These are phyloP conservation scores for Ogataea salicorniae DNA, from an alignment of 805 yeast species.

Conservation along the genomic window DNA sequence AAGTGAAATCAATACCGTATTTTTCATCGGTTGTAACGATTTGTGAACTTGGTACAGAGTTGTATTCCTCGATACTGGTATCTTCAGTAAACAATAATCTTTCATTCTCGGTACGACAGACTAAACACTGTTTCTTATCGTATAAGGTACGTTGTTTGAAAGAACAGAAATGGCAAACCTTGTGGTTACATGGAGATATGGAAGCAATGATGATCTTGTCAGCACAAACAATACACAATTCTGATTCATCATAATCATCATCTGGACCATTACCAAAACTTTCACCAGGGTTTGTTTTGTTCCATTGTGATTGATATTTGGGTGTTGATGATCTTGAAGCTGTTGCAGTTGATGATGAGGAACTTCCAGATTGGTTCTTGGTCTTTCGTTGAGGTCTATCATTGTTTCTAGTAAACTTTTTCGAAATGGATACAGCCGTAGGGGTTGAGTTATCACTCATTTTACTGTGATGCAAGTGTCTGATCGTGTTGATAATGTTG, in stretches of 20 bases:
- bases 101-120: slow-evolving; percentile 72
- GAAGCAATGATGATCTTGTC: slow-evolving; percentile 60
- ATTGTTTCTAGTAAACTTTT: too few relatives aligned
- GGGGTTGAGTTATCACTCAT: too few relatives aligned
- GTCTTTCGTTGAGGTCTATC: too few relatives aligned
- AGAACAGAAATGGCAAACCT: slow-evolving; percentile 76
- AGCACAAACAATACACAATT: slow-evolving; percentile 80
- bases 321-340: not conserved
- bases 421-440: too few relatives aligned
- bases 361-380: too few relatives aligned
- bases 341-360: too few relatives aligned
- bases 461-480: too few relatives aligned
- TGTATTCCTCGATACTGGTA: slow-evolving; percentile 30
- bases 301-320: slow-evolving; percentile 7
- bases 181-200: slow-evolving; percentile 77
- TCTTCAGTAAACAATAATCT: slow-evolving; percentile 54
- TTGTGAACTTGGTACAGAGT: slow-evolving; percentile 25
- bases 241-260: slow-evolving; percentile 12
- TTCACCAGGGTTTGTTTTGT: slow-evolving; percentile 4
- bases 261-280: not conserved
- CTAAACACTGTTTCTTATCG: slow-evolving; percentile 67
- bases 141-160: slow-evolving; percentile 80
- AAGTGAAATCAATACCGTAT: slow-evolving; percentile 57
- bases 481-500: too few relatives aligned
- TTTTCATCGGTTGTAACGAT: slow-evolving; percentile 32